Conservation (phyloP, 148 eudicot species). For the Persicaria maculosa region DNA sequence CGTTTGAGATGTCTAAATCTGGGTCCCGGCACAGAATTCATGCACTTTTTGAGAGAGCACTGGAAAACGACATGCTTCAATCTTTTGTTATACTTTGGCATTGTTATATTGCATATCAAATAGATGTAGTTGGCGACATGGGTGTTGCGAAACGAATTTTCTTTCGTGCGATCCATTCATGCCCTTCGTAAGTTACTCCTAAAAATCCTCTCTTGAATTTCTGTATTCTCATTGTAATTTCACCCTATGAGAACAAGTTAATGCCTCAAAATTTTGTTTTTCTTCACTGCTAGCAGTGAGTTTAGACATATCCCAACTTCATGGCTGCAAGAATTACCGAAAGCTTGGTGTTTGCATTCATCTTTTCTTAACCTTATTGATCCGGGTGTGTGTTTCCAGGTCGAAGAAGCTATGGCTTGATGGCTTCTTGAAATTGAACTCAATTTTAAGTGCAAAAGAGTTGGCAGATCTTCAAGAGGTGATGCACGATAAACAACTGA, state of each 20-base stretch:
- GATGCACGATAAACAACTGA: slow-evolving; percentile 84
- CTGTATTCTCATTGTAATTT: not conserved
- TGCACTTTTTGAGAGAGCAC: slow-evolving; percentile 75
- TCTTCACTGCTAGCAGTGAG: too few relatives aligned
- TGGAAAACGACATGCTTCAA: slow-evolving; percentile 49
- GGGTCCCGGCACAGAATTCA: slow-evolving; percentile 67
- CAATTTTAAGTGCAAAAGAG: slow-evolving; percentile 61
- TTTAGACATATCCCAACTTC: too few relatives aligned
- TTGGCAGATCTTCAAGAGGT: slow-evolving; percentile 89
- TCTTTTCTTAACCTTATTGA: not conserved
- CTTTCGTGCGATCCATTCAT: slow-evolving; percentile 93
- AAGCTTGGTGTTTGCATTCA: too few relatives aligned
- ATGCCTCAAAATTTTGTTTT: too few relatives aligned
- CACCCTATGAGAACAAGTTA: too few relatives aligned
- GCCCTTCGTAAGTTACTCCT: slow-evolving; percentile 60
- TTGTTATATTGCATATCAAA: slow-evolving; percentile 73
- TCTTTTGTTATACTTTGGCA: slow-evolving; percentile 71
- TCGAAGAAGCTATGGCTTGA: slow-evolving; percentile 89
- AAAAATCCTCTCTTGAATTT: not conserved
- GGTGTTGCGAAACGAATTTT: slow-evolving; percentile 71
- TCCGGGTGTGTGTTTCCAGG: slow-evolving; percentile 29
- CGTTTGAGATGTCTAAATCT: slow-evolving; percentile 63
- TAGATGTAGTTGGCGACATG: slow-evolving; percentile 38
- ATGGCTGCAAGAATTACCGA: too few relatives aligned
- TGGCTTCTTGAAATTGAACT: slow-evolving; percentile 61